Evolutionary conservation across 2,329 filamentous ascomycete species (phyloP), one percentile per base, ranked within the genome.

Genomic region (Stemphylium beticola): DNA sequence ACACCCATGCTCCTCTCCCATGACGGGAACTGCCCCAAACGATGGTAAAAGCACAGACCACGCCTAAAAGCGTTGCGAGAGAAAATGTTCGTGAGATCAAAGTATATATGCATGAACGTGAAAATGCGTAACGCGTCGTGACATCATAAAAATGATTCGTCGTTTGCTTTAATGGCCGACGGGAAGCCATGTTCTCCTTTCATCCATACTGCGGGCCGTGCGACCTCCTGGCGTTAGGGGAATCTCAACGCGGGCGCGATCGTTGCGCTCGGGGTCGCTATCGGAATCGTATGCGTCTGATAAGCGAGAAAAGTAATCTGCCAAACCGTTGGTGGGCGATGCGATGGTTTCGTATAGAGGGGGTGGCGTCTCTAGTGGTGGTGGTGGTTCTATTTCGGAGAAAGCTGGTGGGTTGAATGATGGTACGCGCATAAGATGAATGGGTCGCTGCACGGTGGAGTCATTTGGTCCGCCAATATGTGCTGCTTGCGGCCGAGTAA

Each of bases 321-420:
- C 90, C 41, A 96, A 75, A 0, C 85, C 85, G 11, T 74, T 87
- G 76, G 78, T 92, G 74, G 72, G 91, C 14, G 88, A 90, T 1
- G 95, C 85, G 33, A 96, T 90, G 3, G 83, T 81, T 55, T 93
- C 90, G 72, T 97, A 96, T 53, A 89, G 86, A 0, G 93, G 93
- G 7, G 93, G 93, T 1, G 92, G 92, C 0, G 92, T 96, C 60
- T 90, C 81, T 14, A 90, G 74, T 0, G 88, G 86, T 45, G 89
- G 89, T 4, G 91, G 90, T 0, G 90, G 87, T 4, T 87, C 83
- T 48, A 96, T 89, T 4, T 91, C 91, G 58, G 95, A 88, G 68
- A 96, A 96, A 0, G 91, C 86, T 0, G 93, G 92, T 2, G 93
- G 93, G 55, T 92, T 92, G 77, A 92, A 96, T 0, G 91, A 96